phyloP scores from a whole-genome alignment of 768 basidiomycete species.

The Pleurotus tuber-regium region DNA sequence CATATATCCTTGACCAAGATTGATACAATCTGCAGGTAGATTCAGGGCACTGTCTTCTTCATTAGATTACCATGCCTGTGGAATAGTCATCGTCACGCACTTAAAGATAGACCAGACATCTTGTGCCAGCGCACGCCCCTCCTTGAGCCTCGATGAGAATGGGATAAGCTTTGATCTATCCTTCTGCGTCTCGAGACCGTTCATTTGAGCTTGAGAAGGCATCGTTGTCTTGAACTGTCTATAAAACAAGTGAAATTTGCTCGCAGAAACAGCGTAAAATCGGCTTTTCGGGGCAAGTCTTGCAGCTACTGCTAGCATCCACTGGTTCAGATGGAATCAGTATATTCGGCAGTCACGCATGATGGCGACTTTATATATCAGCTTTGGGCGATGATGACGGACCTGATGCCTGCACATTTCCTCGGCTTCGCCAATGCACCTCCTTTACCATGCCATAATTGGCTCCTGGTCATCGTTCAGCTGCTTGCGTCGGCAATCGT shows the following conservation, averaged over 20 bases:
- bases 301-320: neutral
- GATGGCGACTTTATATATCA: neutral
- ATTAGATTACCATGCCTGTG: neutral
- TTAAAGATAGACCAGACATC: slow-evolving; percentile 95
- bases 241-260: neutral
- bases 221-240: neutral
- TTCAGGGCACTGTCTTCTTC: slow-evolving; percentile 65
- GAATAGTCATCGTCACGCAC: slow-evolving; percentile 33
- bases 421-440: too few relatives aligned
- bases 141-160: slow-evolving; percentile 68
- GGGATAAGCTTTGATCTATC: slow-evolving; percentile 56
- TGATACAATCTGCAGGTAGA: slow-evolving; percentile 88
- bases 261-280: too few relatives aligned
- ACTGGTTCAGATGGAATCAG: too few relatives aligned
- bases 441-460: too few relatives aligned
- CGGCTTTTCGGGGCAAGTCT: slow-evolving; percentile 6
- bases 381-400: neutral
- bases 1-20: slow-evolving; percentile 95
- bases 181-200: neutral
- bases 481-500: too few relatives aligned
- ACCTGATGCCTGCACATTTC: neutral
- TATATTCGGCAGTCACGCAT: neutral
- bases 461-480: too few relatives aligned
- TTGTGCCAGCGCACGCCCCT: slow-evolving; percentile 73
- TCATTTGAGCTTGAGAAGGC: neutral